Evolutionary conservation across 2,329 filamentous ascomycete genomes (phyloP).

Genomic region (Phyllosticta paracitricarpa): DNA sequence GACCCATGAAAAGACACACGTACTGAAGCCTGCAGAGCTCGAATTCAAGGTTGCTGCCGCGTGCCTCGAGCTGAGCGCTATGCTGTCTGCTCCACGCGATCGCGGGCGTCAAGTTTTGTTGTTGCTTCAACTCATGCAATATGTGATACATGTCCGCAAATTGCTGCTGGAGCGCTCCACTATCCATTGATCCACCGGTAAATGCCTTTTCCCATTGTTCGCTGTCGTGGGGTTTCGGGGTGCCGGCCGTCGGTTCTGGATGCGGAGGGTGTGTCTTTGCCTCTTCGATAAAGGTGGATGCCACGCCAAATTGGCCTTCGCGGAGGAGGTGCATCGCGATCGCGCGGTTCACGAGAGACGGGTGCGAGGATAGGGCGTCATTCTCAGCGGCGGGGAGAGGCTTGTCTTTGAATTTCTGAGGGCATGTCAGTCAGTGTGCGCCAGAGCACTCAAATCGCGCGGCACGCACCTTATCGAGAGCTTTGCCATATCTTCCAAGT

Average conservation of each 20-base stretch:
- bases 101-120: slow-evolving; percentile 66
- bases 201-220: slow-evolving; percentile 41
- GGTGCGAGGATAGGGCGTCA: slow-evolving; percentile 67
- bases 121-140: slow-evolving; percentile 61
- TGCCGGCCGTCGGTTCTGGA: slow-evolving; percentile 27
- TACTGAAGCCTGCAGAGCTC: slow-evolving; percentile 86
- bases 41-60: slow-evolving; percentile 90
- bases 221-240: slow-evolving; percentile 23
- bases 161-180: slow-evolving; percentile 61
- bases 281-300: slow-evolving; percentile 75
- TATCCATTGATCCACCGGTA: slow-evolving; percentile 31
- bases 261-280: slow-evolving; percentile 39
- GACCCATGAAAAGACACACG: slow-evolving; percentile 73
- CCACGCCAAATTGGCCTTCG: slow-evolving; percentile 86
- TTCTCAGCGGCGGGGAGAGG: slow-evolving; percentile 66
- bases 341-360: slow-evolving; percentile 75
- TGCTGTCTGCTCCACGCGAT: slow-evolving; percentile 78
- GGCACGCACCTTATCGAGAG: slow-evolving; percentile 62
- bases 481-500: slow-evolving; percentile 74
- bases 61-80: slow-evolving; percentile 58
- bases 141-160: slow-evolving; percentile 91
- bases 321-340: slow-evolving; percentile 94
- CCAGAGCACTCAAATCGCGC: background rate
- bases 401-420: slow-evolving; percentile 50
- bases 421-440: slow-evolving; percentile 5